Evolutionary conservation across 2,329 filamentous ascomycete genomes (phyloP).

Genomic region (Monosporascus sp.): DNA sequence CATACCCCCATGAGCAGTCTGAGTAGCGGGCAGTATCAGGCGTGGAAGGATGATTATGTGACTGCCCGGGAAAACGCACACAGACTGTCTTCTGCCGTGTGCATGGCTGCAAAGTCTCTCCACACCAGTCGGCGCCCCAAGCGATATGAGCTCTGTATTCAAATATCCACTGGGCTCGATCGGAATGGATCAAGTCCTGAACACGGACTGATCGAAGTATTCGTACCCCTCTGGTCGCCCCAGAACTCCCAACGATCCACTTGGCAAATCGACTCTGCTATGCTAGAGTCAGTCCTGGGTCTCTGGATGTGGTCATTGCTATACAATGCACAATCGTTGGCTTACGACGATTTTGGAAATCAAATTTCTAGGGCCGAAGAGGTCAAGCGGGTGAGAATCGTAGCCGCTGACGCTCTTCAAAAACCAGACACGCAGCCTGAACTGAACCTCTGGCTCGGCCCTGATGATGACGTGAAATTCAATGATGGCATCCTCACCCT

Average conservation of each 20-base stretch:
- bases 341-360: not conserved
- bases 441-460: constrained; percentile 10
- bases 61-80: constrained; percentile 6
- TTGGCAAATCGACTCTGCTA: constrained; percentile 10
- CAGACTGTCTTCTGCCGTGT: not conserved
- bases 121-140: not conserved
- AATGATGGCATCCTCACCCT: not conserved
- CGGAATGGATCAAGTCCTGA: not conserved
- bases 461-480: not conserved
- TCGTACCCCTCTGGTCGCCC: not conserved
- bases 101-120: not conserved
- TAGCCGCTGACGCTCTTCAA: not conserved
- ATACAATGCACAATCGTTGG: not conserved
- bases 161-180: not conserved
- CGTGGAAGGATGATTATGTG: constrained; percentile 9
- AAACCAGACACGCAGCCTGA: constrained; percentile 2
- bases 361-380: not conserved
- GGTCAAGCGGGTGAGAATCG: not conserved
- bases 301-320: constrained; percentile 13
- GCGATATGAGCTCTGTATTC: not conserved
- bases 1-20: not conserved
- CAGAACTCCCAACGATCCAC: not conserved
- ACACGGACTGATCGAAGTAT: not conserved
- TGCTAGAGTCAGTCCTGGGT: constrained; percentile 15
- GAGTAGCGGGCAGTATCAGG: not conserved